phyloP scores from a whole-genome alignment of 805 yeast species.

The Yarrowia phangngaensis region DNA sequence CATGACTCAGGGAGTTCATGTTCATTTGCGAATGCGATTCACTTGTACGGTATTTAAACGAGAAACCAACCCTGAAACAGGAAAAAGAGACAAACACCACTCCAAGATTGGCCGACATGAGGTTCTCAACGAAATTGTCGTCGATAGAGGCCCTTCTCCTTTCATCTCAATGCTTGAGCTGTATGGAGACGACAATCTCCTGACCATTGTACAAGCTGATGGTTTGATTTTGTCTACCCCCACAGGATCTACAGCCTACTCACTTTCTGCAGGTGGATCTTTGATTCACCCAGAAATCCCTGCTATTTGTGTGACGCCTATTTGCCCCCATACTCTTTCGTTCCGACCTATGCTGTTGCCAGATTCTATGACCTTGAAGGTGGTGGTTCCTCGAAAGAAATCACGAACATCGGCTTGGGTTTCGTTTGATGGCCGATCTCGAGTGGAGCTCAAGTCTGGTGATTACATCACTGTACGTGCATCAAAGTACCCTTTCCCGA shows the following conservation, averaged over 20 bases:
- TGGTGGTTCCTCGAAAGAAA: slow-evolving; percentile 66
- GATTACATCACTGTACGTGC: slow-evolving; percentile 81
- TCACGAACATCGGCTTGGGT: slow-evolving; percentile 94
- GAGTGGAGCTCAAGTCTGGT: slow-evolving; percentile 75
- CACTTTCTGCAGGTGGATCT: slow-evolving; percentile 92
- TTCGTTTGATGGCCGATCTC: slow-evolving; percentile 85
- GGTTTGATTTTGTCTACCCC: slow-evolving; percentile 92
- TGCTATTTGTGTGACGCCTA: slow-evolving; percentile 89
- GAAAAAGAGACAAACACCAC: slow-evolving; percentile 38
- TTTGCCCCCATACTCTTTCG: slow-evolving; percentile 91
- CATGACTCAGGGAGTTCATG: slow-evolving; percentile 65
- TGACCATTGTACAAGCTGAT: slow-evolving; percentile 91
- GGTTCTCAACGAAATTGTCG: slow-evolving; percentile 82
- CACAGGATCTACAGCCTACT: slow-evolving; percentile 94
- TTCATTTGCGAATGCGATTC: slow-evolving; percentile 81
- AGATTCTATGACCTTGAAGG: slow-evolving; percentile 81
- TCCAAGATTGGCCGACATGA: slow-evolving; percentile 50
- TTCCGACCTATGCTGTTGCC: slow-evolving; percentile 90
- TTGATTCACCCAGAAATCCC: slow-evolving; percentile 91
- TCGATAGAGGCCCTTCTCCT: slow-evolving; percentile 93
- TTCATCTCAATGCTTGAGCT: slow-evolving; percentile 84
- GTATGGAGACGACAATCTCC: slow-evolving; percentile 77
- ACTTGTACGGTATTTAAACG: slow-evolving; percentile 66
- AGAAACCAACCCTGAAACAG: slow-evolving; percentile 35
- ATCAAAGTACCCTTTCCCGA: slow-evolving; percentile 87